phyloP scores from a whole-genome alignment of 1,284 basidiomycete species.

The Schizophyllum amplum region DNA sequence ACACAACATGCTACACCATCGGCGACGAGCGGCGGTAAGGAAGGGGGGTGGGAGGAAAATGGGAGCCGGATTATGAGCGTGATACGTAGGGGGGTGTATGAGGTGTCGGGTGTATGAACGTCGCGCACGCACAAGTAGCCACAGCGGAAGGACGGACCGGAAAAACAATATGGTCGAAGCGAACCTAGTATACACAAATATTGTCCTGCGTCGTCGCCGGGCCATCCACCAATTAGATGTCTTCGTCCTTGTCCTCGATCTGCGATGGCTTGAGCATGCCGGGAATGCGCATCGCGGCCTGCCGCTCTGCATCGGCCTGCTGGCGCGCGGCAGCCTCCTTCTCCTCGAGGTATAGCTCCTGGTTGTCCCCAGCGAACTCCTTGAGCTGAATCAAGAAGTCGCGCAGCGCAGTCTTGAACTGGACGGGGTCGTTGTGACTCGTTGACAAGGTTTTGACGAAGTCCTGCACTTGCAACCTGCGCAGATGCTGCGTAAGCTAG shows the following conservation, averaged over 20 bases:
- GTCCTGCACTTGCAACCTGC: constrained; percentile 61
- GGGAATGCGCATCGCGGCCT: constrained; percentile 91
- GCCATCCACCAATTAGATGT: constrained; percentile 40
- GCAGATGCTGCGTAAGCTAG: constrained; percentile 8
- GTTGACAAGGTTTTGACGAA: constrained; percentile 84
- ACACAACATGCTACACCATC: not conserved
- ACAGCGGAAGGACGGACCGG: not conserved
- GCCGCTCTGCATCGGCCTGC: constrained; percentile 66
- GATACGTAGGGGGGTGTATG: not conserved
- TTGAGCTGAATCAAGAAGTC: constrained; percentile 90
- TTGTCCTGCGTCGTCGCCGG: not conserved
- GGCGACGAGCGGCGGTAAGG: not conserved
- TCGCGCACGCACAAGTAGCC: not conserved
- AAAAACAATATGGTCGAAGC: not conserved
- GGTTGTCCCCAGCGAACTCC: constrained; percentile 74
- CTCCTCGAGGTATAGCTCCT: constrained; percentile 86
- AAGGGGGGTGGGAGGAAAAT: no score
- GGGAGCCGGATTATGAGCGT: not conserved
- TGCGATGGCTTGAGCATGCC: constrained; percentile 97
- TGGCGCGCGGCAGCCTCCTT: constrained; percentile 72
- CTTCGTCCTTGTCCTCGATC: constrained; percentile 87
- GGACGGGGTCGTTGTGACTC: constrained; percentile 82
- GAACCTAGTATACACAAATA: not conserved
- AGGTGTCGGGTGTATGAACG: not conserved
- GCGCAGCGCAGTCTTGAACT: constrained; percentile 93